Percentiles rank a stretch among this genome's conserved stretches.
These are phyloP conservation scores for Pestalotiopsis sp. DNA, from an alignment of 2,329 filamentous ascomycete genomes.

Conservation along the genomic window DNA sequence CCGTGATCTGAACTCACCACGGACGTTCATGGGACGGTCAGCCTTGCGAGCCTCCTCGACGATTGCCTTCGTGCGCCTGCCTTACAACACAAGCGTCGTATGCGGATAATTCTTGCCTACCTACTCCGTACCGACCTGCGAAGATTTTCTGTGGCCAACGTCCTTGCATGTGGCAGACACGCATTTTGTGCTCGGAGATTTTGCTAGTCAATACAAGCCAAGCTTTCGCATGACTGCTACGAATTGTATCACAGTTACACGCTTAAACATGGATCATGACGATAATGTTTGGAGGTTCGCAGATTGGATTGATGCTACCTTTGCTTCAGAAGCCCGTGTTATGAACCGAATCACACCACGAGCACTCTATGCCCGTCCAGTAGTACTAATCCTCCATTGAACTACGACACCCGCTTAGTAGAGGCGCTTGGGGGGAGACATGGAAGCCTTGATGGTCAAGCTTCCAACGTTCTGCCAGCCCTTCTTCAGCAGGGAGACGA, in stretches of 20 bases:
- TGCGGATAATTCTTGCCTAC: too few species aligned
- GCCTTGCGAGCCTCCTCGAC: too few species aligned
- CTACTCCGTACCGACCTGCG: too few species aligned
- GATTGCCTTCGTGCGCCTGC: too few species aligned
- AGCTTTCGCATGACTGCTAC: not conserved
- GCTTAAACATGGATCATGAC: not conserved
- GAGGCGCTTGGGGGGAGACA: conserved; percentile 97
- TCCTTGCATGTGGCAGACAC: not conserved
- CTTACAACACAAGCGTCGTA: too few species aligned
- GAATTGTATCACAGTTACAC: not conserved
- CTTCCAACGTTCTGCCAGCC: conserved; percentile 99
- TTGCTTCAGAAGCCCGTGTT: conserved; percentile 20
- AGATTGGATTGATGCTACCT: conserved; percentile 23
- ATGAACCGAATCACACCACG: conserved; percentile 15
- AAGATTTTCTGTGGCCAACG: too few species aligned
- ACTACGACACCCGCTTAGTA: conserved; percentile 66
- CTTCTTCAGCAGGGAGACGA: conserved; percentile 99
- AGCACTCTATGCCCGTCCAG: conserved; percentile 22
- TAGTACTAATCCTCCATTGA: conserved; percentile 27
- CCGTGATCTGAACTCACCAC: too few species aligned
- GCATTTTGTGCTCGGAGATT: too few species aligned
- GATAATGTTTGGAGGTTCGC: conserved; percentile 25
- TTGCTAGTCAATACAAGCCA: too few species aligned
- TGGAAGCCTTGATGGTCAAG: conserved; percentile 99
- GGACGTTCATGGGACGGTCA: too few species aligned